Base-by-base conservation (phyloP, 352 stramenopile genomes). In the Pythium utonaiense region DNA sequence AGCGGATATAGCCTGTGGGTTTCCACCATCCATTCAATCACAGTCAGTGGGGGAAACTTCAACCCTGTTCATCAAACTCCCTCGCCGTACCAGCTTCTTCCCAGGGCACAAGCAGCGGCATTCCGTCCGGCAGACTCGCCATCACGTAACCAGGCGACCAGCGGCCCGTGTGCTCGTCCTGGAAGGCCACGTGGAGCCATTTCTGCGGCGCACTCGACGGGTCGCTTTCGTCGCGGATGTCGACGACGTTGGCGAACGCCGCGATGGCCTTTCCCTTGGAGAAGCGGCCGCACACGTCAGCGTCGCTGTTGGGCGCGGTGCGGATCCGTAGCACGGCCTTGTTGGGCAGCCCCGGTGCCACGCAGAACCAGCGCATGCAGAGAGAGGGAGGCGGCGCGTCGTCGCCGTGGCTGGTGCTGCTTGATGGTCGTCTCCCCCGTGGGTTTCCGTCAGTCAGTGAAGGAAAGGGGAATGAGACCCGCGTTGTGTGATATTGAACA, bases 331-430 rank as follows among this genome's bases (percentile, higher is more conserved):
- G 78, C 68, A 77, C 70, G 22, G 83, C 80, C 50, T 86, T 72
- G 30, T 59, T 41, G 42, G 80, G 78, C 41, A 93, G 67, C 34
- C 56, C 72, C 28, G 78, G 77, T 51, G 86, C 65, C 34, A 91
- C 60, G 53, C 75, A 85, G 71, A 78, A 88, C 78, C 79, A 93
- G 57, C 80, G 83, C 83, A 92, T 92, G 40, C 5, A 47, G 40
- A 47, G 36, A 44, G 36, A 44, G 12, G 16, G 33, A 40, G n/a
- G n/a, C n/a, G n/a, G 33, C 10, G 14, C 14, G 9, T 0, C 33
- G 33, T 13, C 3, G 57, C 16, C 40, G 53, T 49, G 44, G 22
- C 12, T 55, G 31, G 27, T 22, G 30, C 24, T 60, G 34, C 33
- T 57, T 53, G 57, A 17, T 22, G 30, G 36, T n/a, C 13, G 25